Evolutionary conservation across 768 basidiomycete genomes (phyloP).

Genomic region (Leucocoprinus birnbaumii): DNA sequence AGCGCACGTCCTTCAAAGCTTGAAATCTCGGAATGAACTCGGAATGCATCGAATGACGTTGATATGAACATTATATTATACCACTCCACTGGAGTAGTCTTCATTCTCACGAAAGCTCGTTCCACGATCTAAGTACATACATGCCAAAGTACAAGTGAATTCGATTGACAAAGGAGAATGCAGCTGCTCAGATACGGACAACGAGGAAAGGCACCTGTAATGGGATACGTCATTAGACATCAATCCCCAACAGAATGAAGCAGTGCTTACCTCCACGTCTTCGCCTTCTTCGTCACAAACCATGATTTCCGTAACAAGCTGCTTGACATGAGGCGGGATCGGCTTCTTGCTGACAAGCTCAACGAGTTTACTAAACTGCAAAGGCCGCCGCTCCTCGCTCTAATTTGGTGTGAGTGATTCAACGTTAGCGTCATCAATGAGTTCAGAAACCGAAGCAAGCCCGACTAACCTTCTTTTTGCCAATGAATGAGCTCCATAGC

Average conservation of each 20-base stretch:
- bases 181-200: conserved; percentile 63
- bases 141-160: neutral
- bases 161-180: neutral
- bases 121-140: neutral
- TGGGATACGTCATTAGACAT: too few relatives aligned
- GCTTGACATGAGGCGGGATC: conserved; percentile 76
- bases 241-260: neutral
- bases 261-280: conserved; percentile 78
- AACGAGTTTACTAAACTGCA: conserved; percentile 90
- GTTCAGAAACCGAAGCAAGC: neutral
- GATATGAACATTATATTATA: neutral
- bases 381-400: conserved; percentile 83
- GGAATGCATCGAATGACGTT: neutral
- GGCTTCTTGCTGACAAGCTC: conserved; percentile 95
- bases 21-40: too few relatives aligned
- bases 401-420: conserved; percentile 24
- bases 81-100: neutral
- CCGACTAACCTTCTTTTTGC: conserved; percentile 81
- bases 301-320: conserved; percentile 93
- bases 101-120: neutral
- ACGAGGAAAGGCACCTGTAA: conserved; percentile 83
- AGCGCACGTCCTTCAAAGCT: too few relatives aligned
- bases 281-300: conserved; percentile 88
- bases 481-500: conserved; percentile 94
- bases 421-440: neutral